Evolutionary conservation across 2,329 filamentous ascomycete genomes (phyloP), one percentile per base, ranked within the genome.

Genomic region (Cladosporium sp.): DNA sequence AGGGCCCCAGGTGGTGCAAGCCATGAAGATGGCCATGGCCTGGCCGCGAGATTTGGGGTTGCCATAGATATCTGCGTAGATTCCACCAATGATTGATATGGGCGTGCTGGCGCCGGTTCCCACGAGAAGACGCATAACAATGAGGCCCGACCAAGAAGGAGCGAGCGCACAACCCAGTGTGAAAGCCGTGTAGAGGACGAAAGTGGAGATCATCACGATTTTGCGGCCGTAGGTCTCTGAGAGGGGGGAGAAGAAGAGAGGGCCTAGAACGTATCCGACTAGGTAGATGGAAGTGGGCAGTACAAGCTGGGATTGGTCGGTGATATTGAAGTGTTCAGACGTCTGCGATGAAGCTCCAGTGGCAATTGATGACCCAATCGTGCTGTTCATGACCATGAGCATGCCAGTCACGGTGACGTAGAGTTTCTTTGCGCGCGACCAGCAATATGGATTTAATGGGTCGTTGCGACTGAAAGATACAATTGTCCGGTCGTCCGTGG

Each of bases 11-110:
- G 79, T 76, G 3, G 84, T 88, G 12, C 76, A 82, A 15, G 78
- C 79, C 77, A 84, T 84, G 67, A 83, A 85, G 35, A 78, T 67
- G 1, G 81, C 76, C 72, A 84, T 82, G 4, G 79, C 78, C 29
- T 80, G 70, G 2, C 83, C 83, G 40, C 82, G 69, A 1, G 72
- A 71, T 22, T 74, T 67, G 1, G 78, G 73, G 45, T 82, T 72
- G 43, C 73, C 72, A 59, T 80, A 87, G 5, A 86, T 73, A 65
- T 88, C 85, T 12, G 85, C 83, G 55, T 85, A 76, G 8, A 86
- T 78, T 0, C 82, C 22, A 65, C 79, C 59, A 0, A 83, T 78
- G 7, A 86, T 76, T 19, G 79, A 77, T 41, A 86, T 81, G 0
- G 73, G 72, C 50, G 69, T 72, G 20, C 67, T 71, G 1, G 71